These are phyloP conservation scores for Candida buenavistaensis DNA, from an alignment of 1,139 yeast species.

Conservation along the genomic window DNA sequence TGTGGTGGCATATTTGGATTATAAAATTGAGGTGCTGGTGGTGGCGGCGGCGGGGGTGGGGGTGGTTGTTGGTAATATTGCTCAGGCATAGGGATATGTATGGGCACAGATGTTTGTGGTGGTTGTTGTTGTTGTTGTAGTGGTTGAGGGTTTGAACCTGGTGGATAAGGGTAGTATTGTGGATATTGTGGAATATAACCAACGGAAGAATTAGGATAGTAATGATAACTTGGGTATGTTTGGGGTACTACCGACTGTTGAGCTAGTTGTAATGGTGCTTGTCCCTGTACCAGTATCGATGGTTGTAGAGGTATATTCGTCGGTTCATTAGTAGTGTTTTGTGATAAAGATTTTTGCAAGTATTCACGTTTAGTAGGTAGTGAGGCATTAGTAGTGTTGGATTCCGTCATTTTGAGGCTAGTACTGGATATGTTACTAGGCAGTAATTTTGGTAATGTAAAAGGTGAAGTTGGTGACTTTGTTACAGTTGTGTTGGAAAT, in stretches of 20 bases:
- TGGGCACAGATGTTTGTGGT: slow-evolving; percentile 10
- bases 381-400: too few species aligned
- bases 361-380: too few species aligned
- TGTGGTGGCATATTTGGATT: slow-evolving; percentile 8
- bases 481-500: neutral
- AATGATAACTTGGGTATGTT: slow-evolving; percentile 1
- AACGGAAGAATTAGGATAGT: slow-evolving; percentile 1
- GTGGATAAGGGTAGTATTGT: slow-evolving; percentile 8
- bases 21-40: slow-evolving; percentile 9
- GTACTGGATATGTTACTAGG: too few species aligned
- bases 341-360: too few species aligned
- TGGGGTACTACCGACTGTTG: slow-evolving; percentile 4
- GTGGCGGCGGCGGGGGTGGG: slow-evolving; percentile 9
- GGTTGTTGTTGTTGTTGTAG: slow-evolving; percentile 12
- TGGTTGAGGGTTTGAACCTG: slow-evolving; percentile 3
- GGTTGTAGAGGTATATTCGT: slow-evolving; percentile 7
- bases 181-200: slow-evolving; percentile 3
- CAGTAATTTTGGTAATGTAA: neutral
- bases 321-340: too few species aligned
- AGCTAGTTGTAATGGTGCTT: slow-evolving; percentile 3
- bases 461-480: slow-evolving; percentile 2
- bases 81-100: slow-evolving; percentile 7
- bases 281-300: slow-evolving; percentile 4
- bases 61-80: neutral
- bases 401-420: too few species aligned